Evolutionary conservation across 306 rosid genomes (phyloP).

Genomic region (Dalbergia oliveri): DNA sequence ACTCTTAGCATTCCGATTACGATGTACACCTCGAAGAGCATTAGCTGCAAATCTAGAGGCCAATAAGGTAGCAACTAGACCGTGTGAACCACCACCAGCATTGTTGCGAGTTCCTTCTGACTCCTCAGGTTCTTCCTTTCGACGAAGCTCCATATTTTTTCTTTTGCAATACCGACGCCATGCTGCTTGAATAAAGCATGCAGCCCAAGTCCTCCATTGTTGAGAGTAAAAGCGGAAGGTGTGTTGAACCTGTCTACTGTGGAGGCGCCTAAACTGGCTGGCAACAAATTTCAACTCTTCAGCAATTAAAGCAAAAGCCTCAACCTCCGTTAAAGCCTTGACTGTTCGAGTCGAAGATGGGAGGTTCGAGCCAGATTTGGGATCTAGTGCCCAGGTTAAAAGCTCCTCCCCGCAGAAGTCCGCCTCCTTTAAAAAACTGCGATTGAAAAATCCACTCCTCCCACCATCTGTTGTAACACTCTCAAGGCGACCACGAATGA

Average conservation of each 20-base stretch:
- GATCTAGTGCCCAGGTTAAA: conserved; percentile 94
- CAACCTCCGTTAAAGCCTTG: conserved; percentile 82
- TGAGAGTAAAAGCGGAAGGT: conserved; percentile 96
- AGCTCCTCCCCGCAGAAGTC: conserved; percentile 97
- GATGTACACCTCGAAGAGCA: conserved; percentile 87
- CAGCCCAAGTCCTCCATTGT: conserved; percentile 97
- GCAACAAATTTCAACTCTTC: conserved; percentile 93
- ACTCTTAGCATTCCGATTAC: conserved; percentile 73
- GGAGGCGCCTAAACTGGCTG: conserved; percentile 91
- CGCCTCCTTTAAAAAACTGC: conserved; percentile 75
- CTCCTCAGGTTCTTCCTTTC: conserved; percentile 68
- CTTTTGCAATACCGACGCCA: conserved; percentile 90
- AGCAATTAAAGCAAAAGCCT: conserved; percentile 82
- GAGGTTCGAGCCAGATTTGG: conserved; percentile 86
- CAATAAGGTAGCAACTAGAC: conserved; percentile 78
- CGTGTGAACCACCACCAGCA: conserved; percentile 58
- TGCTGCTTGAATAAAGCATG: conserved; percentile 93
- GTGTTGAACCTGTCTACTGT: conserved; percentile 94
- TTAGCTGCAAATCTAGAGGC: conserved; percentile 86
- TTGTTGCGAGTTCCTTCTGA: conserved; percentile 52
- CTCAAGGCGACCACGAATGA: conserved; percentile 92
- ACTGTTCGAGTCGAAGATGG: conserved; percentile 90
- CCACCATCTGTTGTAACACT: conserved; percentile 96
- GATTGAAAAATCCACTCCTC: conserved; percentile 89
- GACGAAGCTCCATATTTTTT: conserved; percentile 70